A percentile compares a stretch with the other conserved stretches of the same genome.
phyloP scores from a whole-genome alignment of 148 eudicot species.

The Cornus controversa region DNA sequence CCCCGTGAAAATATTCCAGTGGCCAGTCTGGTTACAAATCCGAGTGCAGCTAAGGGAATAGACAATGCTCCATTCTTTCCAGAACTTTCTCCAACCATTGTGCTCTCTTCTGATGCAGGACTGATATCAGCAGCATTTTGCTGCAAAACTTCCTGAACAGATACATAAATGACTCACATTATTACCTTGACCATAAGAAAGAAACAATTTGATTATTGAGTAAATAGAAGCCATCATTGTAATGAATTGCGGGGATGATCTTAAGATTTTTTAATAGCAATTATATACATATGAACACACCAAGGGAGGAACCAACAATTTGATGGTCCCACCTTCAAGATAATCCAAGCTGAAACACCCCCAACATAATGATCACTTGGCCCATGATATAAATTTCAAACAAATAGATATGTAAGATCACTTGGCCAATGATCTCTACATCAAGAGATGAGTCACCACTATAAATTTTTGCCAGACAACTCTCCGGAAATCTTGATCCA shows the following conservation, averaged over 20 bases:
- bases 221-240: neutral
- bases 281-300: neutral
- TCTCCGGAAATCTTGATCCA: neutral
- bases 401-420: neutral
- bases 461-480: neutral
- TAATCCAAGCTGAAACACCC: neutral
- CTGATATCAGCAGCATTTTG: conserved; percentile 36
- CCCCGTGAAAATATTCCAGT: conserved; percentile 84
- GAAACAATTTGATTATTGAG: neutral
- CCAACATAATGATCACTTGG: neutral
- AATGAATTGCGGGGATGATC: neutral
- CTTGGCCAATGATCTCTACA: neutral
- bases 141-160: conserved; percentile 41
- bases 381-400: neutral
- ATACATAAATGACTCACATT: neutral
- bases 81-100: conserved; percentile 42
- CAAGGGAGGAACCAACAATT: neutral
- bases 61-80: conserved; percentile 71
- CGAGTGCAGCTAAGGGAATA: conserved; percentile 76
- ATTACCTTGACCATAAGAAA: neutral
- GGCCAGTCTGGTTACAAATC: conserved; percentile 72
- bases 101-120: conserved; percentile 43
- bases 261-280: neutral
- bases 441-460: neutral
- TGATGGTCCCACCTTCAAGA: neutral